A percentile compares a stretch with the other conserved stretches of the same genome.
These are phyloP conservation scores for Russula brevipes DNA, from an alignment of 768 basidiomycete genomes.

Conservation along the genomic window DNA sequence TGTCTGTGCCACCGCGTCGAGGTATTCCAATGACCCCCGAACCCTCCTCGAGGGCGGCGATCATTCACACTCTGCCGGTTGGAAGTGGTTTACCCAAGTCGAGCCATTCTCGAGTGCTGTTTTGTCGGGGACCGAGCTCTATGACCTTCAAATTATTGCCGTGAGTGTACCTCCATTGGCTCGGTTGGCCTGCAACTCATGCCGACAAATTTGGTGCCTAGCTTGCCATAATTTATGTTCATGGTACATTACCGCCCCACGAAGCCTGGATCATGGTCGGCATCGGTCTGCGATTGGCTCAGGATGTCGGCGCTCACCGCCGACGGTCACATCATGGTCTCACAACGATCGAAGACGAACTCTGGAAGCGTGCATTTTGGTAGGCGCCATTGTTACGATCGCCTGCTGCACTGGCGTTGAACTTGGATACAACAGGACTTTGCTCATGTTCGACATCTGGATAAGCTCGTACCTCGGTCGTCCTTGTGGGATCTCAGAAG, in stretches of 20 bases:
- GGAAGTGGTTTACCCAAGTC: constrained; percentile 54
- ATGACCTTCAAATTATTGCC: constrained; percentile 66
- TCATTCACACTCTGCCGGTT: constrained; percentile 34
- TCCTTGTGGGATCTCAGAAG: constrained; percentile 65
- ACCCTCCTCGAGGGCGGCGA: constrained; percentile 11
- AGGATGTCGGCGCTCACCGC: constrained; percentile 74
- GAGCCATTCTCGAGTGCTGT: constrained; percentile 53
- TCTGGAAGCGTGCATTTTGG: constrained; percentile 74
- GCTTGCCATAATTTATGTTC: constrained; percentile 38
- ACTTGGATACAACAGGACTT: constrained; percentile 36
- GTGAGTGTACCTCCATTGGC: constrained; percentile 32
- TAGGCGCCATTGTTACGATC: constrained; percentile 25
- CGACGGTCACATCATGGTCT: constrained; percentile 36
- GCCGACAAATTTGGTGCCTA: constrained; percentile 17
- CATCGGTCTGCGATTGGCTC: constrained; percentile 60
- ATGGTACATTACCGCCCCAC: constrained; percentile 43
- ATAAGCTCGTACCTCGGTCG: constrained; percentile 53
- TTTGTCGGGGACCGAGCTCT: constrained; percentile 52
- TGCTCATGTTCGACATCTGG: constrained; percentile 44
- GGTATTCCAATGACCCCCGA: constrained; percentile 19
- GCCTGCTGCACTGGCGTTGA: not conserved
- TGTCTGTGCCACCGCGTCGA: constrained; percentile 20
- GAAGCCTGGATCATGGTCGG: constrained; percentile 54
- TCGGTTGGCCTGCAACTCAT: not conserved
- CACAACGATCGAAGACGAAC: constrained; percentile 56